Evolutionary conservation across 169 alveolate genomes (phyloP).

Genomic region (Babesia ovata): DNA sequence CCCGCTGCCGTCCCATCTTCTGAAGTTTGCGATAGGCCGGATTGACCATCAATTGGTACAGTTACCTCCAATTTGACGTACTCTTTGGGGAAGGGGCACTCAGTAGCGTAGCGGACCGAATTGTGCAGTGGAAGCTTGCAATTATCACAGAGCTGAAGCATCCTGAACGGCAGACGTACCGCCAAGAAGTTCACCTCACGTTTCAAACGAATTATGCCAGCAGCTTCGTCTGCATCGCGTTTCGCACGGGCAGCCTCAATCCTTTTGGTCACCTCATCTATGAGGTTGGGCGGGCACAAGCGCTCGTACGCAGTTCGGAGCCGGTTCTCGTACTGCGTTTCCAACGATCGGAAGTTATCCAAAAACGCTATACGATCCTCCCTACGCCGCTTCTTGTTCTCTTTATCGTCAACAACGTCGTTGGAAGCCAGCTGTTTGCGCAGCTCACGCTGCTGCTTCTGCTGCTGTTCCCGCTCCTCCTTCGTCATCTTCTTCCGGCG

Average conservation of each 20-base stretch:
- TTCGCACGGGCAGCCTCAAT: slow-evolving; percentile 64
- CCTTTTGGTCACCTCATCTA: slow-evolving; percentile 72
- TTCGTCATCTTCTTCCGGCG: slow-evolving; percentile 83
- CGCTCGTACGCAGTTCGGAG: slow-evolving; percentile 71
- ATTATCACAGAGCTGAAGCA: slow-evolving; percentile 75
- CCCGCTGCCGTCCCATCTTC: slow-evolving; percentile 6
- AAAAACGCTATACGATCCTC: slow-evolving; percentile 27
- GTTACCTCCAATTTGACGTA: slow-evolving; percentile 65
- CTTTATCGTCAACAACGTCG: slow-evolving; percentile 73
- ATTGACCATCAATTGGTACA: slow-evolving; percentile 41
- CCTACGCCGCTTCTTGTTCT: slow-evolving; percentile 31
- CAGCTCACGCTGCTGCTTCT: slow-evolving; percentile 82
- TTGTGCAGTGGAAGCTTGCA: slow-evolving; percentile 79
- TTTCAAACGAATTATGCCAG: slow-evolving; percentile 60
- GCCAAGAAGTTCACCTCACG: slow-evolving; percentile 72
- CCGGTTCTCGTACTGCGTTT: slow-evolving; percentile 66
- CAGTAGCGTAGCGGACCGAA: slow-evolving; percentile 70
- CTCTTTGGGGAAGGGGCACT: slow-evolving; percentile 77
- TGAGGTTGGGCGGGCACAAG: slow-evolving; percentile 72
- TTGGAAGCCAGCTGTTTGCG: slow-evolving; percentile 76
- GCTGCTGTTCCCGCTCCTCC: slow-evolving; percentile 77
- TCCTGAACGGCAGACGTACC: slow-evolving; percentile 67
- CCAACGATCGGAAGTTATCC: slow-evolving; percentile 31
- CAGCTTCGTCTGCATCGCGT: slow-evolving; percentile 69
- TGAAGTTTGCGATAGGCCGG: not conserved